Evolutionary conservation across 306 rosid species (phyloP).

Genomic region (Fagus sylvatica): DNA sequence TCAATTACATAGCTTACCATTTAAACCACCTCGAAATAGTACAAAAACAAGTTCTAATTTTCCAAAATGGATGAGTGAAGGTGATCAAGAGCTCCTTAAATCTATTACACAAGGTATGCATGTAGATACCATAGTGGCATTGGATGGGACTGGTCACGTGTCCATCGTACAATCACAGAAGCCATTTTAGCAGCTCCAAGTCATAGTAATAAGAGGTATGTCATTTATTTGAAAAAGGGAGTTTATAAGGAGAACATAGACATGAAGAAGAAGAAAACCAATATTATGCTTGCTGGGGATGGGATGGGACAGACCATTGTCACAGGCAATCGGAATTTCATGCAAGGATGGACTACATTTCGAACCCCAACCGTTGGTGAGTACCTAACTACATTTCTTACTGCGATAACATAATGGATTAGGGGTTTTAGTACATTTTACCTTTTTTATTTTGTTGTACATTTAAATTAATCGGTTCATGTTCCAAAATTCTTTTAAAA

Average conservation of each 20-base stretch:
- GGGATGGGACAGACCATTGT: slow-evolving; percentile 81
- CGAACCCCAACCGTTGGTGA: slow-evolving; percentile 91
- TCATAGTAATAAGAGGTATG: slow-evolving; percentile 51
- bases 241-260: slow-evolving; percentile 77
- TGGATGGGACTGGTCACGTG: slow-evolving; percentile 79
- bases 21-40: slow-evolving; percentile 43
- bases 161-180: slow-evolving; percentile 62
- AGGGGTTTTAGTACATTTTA: no score
- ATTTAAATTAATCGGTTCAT: neutral
- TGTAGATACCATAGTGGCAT: slow-evolving; percentile 62
- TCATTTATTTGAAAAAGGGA: slow-evolving; percentile 75
- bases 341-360: slow-evolving; percentile 98
- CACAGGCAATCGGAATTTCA: slow-evolving; percentile 70
- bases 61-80: slow-evolving; percentile 73
- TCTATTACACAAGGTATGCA: slow-evolving; percentile 37
- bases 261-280: slow-evolving; percentile 80
- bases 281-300: slow-evolving; percentile 79
- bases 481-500: neutral
- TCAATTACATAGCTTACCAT: slow-evolving; percentile 63
- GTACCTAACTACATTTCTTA: neutral
- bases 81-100: slow-evolving; percentile 57
- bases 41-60: slow-evolving; percentile 27
- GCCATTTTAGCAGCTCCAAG: slow-evolving; percentile 79
- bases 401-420: neutral
- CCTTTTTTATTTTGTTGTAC: neutral